A percentile compares a stretch with the other conserved stretches of the same genome.
phyloP scores from a whole-genome alignment of 169 alveolate genomes.

The Plasmodium ovale region DNA sequence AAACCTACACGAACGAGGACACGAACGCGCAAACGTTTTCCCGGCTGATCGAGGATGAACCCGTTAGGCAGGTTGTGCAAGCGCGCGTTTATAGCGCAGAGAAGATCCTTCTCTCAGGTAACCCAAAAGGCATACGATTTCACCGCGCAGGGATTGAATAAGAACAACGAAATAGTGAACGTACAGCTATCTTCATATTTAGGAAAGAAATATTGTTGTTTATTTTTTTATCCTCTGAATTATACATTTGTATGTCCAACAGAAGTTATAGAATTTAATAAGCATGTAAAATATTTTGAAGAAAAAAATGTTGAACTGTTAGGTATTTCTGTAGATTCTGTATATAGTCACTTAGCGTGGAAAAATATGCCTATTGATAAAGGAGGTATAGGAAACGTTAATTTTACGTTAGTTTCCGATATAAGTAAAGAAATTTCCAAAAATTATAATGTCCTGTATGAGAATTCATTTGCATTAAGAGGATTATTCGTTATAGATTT shows the following conservation, averaged over 20 bases:
- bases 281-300: constrained; percentile 80
- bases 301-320: constrained; percentile 81
- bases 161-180: constrained; percentile 77
- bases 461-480: constrained; percentile 84
- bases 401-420: constrained; percentile 87
- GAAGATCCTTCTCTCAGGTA: constrained; percentile 72
- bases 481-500: constrained; percentile 84
- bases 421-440: constrained; percentile 78
- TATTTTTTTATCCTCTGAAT: constrained; percentile 86
- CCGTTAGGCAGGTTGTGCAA: constrained; percentile 7
- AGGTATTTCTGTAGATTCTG: constrained; percentile 87
- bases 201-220: constrained; percentile 79
- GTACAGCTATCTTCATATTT: constrained; percentile 79
- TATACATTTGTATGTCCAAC: constrained; percentile 88
- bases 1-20: too few species aligned
- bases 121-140: constrained; percentile 80
- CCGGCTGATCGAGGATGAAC: background rate
- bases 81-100: constrained; percentile 2
- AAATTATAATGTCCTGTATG: constrained; percentile 82
- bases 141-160: constrained; percentile 79
- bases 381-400: constrained; percentile 84
- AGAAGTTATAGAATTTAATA: constrained; percentile 85
- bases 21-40: too few species aligned
- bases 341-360: constrained; percentile 87
- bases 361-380: constrained; percentile 79